phyloP scores from a whole-genome alignment of 768 basidiomycete species.

The Tulasnella sp. region DNA sequence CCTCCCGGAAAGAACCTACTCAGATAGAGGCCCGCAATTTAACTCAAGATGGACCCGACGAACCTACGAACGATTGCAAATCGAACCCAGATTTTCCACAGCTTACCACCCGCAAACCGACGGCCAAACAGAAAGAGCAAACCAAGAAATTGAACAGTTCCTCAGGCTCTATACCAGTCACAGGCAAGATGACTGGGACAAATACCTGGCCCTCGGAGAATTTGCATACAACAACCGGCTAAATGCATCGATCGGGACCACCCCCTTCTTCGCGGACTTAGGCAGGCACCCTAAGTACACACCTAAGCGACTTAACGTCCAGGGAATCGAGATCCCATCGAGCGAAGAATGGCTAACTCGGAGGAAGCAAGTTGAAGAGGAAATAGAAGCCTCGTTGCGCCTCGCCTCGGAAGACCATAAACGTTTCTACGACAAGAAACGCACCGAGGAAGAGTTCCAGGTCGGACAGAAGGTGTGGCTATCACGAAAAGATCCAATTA shows the following conservation, averaged over 20 bases:
- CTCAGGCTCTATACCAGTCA: background rate
- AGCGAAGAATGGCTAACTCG: background rate
- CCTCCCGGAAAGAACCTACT: background rate
- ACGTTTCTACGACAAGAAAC: background rate
- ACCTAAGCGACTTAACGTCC: background rate
- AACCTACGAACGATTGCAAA: no score
- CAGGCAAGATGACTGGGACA: slow-evolving; percentile 9
- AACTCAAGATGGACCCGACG: background rate
- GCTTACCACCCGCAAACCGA: slow-evolving; percentile 21
- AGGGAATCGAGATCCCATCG: background rate
- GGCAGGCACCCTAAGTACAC: background rate
- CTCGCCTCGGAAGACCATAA: background rate
- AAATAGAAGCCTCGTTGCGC: background rate
- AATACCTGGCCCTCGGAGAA: background rate
- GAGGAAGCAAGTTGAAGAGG: background rate
- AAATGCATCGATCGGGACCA: background rate
- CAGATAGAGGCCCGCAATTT: background rate
- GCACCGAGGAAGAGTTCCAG: no score
- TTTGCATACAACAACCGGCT: background rate
- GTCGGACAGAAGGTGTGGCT: no score
- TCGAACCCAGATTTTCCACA: background rate
- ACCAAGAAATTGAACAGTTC: slow-evolving; percentile 9
- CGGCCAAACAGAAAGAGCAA: slow-evolving; percentile 18
- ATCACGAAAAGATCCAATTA: no score
- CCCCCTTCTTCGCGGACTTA: slow-evolving; percentile 9